These are phyloP conservation scores for Tulasnella sp. DNA, from an alignment of 768 basidiomycete genomes.

Conservation along the genomic window DNA sequence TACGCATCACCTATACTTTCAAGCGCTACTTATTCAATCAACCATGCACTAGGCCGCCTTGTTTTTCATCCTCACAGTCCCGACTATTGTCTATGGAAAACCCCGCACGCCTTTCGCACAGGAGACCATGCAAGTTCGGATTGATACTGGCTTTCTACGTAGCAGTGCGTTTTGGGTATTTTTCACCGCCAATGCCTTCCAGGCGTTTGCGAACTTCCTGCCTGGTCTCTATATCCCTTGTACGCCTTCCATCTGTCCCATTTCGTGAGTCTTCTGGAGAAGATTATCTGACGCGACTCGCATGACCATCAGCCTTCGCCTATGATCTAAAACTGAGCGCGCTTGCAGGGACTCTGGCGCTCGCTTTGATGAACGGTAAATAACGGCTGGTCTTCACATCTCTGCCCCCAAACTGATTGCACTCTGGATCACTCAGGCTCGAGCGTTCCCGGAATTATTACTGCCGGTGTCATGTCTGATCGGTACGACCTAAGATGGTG, in stretches of 20 bases:
- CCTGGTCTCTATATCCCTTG: conserved; percentile 11
- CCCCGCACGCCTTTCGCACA: conserved; percentile 1
- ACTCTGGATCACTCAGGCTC: neutral
- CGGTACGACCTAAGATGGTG: neutral
- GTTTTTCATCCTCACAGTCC: neutral
- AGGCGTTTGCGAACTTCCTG: conserved; percentile 9
- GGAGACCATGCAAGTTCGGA: neutral
- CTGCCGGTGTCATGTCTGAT: conserved; percentile 6
- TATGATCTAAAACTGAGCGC: conserved; percentile 4
- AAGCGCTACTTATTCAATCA: neutral
- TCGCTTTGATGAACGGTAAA: conserved; percentile 15
- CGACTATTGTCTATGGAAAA: conserved; percentile 1
- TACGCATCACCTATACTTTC: too few species aligned
- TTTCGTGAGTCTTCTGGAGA: neutral
- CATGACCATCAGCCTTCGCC: neutral
- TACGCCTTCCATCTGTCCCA: neutral
- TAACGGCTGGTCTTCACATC: neutral
- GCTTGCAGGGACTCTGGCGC: conserved; percentile 1
- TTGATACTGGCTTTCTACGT: neutral
- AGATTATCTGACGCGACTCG: too few species aligned
- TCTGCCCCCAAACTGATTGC: too few species aligned
- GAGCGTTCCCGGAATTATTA: neutral
- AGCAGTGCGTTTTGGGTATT: conserved; percentile 9
- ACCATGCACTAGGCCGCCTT: neutral
- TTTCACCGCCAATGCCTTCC: neutral